Percentiles rank a stretch among this genome's conserved stretches.
Conservation (phyloP, 2,329 filamentous ascomycete genomes). For the Calonectria leucothoes region DNA sequence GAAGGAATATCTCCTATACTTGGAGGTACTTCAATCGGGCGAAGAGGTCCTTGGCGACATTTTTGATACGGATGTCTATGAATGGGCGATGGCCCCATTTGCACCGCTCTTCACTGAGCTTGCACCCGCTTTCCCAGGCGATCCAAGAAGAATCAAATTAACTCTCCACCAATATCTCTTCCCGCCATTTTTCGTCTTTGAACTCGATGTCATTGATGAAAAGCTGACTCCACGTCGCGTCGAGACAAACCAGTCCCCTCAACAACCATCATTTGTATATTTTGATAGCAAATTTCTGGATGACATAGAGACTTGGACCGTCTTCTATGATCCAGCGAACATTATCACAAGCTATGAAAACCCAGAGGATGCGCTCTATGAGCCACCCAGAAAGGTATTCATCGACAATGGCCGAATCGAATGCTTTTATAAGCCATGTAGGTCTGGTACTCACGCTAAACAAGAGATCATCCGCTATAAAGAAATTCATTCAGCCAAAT, state of each 20-base stretch:
- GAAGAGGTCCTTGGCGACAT: constrained; percentile 28
- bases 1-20: constrained; percentile 25
- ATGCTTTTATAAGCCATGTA: constrained; percentile 38
- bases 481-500: constrained; percentile 20
- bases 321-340: constrained; percentile 32
- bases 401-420: constrained; percentile 26
- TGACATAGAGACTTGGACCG: constrained; percentile 36
- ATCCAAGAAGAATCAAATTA: constrained; percentile 13
- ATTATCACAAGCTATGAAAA: constrained; percentile 30
- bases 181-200: constrained; percentile 31
- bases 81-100: constrained; percentile 34
- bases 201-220: constrained; percentile 31
- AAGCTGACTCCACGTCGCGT: constrained; percentile 21
- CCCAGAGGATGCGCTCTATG: constrained; percentile 36
- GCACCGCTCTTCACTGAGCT: constrained; percentile 33
- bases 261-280: constrained; percentile 22
- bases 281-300: constrained; percentile 32
- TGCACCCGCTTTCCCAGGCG: constrained; percentile 22
- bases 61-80: constrained; percentile 32
- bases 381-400: constrained; percentile 30
- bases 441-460: constrained; percentile 19
- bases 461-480: constrained; percentile 31
- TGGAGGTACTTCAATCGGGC: constrained; percentile 30
- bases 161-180: constrained; percentile 34
- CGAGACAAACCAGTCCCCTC: constrained; percentile 1